Evolutionary conservation across 192 early-diverging fungal species (phyloP), one percentile per base, ranked within the genome.

Genomic region (Gonapodya prolifera): DNA sequence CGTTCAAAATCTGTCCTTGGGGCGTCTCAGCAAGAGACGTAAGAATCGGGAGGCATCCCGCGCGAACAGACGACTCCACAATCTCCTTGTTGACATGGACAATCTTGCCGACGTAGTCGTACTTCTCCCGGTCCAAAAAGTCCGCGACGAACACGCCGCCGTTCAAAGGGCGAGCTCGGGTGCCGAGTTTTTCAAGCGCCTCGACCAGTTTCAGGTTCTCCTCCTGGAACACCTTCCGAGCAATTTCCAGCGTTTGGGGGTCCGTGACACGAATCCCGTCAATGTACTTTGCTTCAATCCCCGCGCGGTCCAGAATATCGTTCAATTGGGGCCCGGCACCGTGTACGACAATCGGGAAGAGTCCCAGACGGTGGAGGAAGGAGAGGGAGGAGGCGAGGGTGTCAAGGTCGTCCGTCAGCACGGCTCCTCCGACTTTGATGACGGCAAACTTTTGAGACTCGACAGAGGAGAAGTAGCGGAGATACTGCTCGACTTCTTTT

Each of bases 401-500:
- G 70, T 96, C 94, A 61, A 99, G 87, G 75, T 97, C 95, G 79
- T 99, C 95, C 1, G 95, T 93, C 73, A 99, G 84, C n/a, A 99
- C 93, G 0, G 94, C 94, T 0, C 96, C 95, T 76, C 94, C 95
- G 30, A 99, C 97, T 84, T 99, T 99, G 88, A 99, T 97, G 35
- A 99, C 96, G 2, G 98, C 98, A 85, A 99, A 99, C 86, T 98
- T 96, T 88, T 99, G 98, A 30, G 94, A 95, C 84, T 98, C 96
- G 69, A 98, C 98, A 0, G 94, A 95, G 0, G 95, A 94, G 82
- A 99, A 99, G 80, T 96, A 94, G 34, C 93, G 90, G 75, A 99
- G 89, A 78, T 99, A 99, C 87, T 97, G 96, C 82, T 99, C 96
- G 29, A 98, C 96, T 80, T 99, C 98, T 85, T 96, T 97, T 82